Evolutionary conservation across 768 basidiomycete species (phyloP).

Genomic region (Tulasnella sp.): DNA sequence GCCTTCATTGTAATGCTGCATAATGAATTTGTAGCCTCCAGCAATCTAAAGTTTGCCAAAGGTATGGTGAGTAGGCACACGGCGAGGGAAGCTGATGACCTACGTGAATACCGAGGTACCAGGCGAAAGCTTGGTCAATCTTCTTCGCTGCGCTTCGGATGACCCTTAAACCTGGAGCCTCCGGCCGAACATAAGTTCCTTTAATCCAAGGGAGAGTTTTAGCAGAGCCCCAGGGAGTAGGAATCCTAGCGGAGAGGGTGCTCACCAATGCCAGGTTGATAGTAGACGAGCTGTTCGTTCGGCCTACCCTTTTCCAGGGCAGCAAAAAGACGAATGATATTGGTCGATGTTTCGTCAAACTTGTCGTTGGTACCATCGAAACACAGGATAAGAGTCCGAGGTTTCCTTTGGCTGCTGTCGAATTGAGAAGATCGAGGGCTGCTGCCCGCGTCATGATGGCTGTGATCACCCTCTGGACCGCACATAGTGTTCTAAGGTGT

Average conservation of each 20-base stretch:
- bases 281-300: slow-evolving; percentile 1
- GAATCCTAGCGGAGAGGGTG: background rate
- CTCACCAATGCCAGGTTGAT: slow-evolving; percentile 28
- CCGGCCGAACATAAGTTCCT: slow-evolving; percentile 31
- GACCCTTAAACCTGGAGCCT: slow-evolving; percentile 59
- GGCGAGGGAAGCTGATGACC: slow-evolving; percentile 31
- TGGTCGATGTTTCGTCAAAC: slow-evolving; percentile 43
- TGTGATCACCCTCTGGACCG: background rate
- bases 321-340: slow-evolving; percentile 65
- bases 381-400: slow-evolving; percentile 49
- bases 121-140: slow-evolving; percentile 21
- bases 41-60: slow-evolving; percentile 7
- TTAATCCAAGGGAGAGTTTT: slow-evolving; percentile 31
- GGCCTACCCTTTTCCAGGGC: slow-evolving; percentile 50
- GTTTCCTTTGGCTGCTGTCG: background rate
- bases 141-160: slow-evolving; percentile 50
- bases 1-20: slow-evolving; percentile 20
- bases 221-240: background rate
- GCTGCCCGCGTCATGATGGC: background rate
- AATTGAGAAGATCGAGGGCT: too few relatives aligned
- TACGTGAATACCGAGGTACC: slow-evolving; percentile 35
- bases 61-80: background rate
- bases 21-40: slow-evolving; percentile 25
- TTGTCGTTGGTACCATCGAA: slow-evolving; percentile 58
- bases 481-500: background rate